Base-by-base conservation (phyloP, 2,329 filamentous ascomycete genomes). In the Epicoccum sorghinum region DNA sequence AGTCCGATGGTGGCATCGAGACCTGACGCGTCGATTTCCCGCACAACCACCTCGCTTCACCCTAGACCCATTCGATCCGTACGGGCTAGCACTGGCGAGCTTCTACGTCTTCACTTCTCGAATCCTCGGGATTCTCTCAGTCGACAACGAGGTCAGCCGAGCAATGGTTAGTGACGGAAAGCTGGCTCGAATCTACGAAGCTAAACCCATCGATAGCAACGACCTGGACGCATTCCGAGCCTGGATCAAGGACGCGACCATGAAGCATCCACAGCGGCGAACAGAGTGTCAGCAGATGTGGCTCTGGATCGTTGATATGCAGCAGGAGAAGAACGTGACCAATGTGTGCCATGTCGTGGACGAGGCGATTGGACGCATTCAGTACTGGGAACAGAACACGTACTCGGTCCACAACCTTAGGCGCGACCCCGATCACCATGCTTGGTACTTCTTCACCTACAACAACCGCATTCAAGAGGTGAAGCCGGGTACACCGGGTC, bases 251-350 rank as follows among this genome's bases (percentile, higher is more conserved):
- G 47, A 53, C 10, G 57, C 36, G 1, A 49, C 29, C 1, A 14
- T 61, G 7, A 53, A 53, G 36, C 47, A 57, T 24, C 57, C 57
- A 2, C 36, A 45, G 8, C 53, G 54, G 12, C 48, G 51, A 3
- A 53, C 48, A 10, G 23, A 22, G 0, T 43, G 51, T 22, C 53
- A 61, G n/a, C 6, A 37, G 9, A 41, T 37, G 13, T 59, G 47
- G 39, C 32, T 57, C 0, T 29, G 7, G 23, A 56, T 61, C 7
- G 52, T 55, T 1, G 10, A 29, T 2, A 18, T 18, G 4, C 4
- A 43, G 3, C 52, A 48, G 37, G 10, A 47, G 3, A 22, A 22
- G 13, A n/a, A 5, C 18, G n/a, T 36, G 4, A 24, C 2, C 2
- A 9, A 35, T 7, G 24, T 57, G 22, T 24, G 7, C 14, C 7